Evolutionary conservation across 495 filamentous ascomycete species (phyloP), one percentile per base, ranked within the genome.

Genomic region (Penicillium antarcticum): DNA sequence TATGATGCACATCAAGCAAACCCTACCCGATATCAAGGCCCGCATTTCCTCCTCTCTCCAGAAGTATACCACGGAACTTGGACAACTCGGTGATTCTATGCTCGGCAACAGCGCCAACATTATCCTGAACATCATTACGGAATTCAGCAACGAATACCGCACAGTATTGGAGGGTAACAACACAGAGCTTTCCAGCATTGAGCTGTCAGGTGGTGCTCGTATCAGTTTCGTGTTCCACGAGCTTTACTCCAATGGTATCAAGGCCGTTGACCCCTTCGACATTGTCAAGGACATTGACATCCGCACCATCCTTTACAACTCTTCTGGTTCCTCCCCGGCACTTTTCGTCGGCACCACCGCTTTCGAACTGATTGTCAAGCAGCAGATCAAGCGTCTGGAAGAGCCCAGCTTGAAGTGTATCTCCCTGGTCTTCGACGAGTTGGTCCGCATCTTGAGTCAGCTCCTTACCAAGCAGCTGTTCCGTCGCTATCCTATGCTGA

Each of bases 1-100:
- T 52, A 97, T 97, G 94, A 99, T 97, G 94, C 94, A 99, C 77
- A 99, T 99, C 77, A 99, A 99, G 72, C 94, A 99, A 76, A 99
- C 94, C 6, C 81, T 99, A 10, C 94, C 94, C 21, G 94, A 99
- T 66, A 99, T 99, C 77, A 99, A 97, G 71, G 87, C 86, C 14
- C 87, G 95, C 53, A 99, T 99, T 63, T 81, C 87, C 10, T 85
- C 88, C 51, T 95, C 91, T 31, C 81, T 99, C 42, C 88, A 92
- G 62, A 97, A 97, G 60, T 99, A 99, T 69, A 77, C 79, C 3
- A 71, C 84, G 32, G 95, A 99, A 69, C 81, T 99, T 17, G 68
- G 77, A 26, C 80, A 85, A 46, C 80, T 99, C 16, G 95, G 95
- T 18, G 94, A 97, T 55, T 96, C 92, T 6, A 87, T 99, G 78